Conservation (phyloP, 2,329 filamentous ascomycete species). For the Colletotrichum chlorophyti region DNA sequence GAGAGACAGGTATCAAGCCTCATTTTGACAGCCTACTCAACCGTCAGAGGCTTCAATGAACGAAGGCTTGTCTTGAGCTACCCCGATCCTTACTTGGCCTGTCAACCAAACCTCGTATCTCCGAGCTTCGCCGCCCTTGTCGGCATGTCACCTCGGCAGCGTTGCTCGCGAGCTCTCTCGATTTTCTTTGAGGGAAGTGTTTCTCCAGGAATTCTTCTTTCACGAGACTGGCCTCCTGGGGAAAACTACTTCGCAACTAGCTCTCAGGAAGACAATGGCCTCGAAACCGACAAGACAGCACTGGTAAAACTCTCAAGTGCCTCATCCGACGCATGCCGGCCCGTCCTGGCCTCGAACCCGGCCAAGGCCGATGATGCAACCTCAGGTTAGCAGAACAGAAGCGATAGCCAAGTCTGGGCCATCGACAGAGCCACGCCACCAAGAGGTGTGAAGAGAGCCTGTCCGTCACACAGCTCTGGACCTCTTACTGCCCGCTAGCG, state of each 20-base stretch:
- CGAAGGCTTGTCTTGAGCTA: background rate
- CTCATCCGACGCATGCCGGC: conserved; percentile 20
- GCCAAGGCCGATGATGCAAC: background rate
- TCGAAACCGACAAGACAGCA: conserved; percentile 2
- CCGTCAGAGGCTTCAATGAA: too few species aligned
- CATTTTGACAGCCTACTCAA: background rate
- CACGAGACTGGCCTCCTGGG: background rate
- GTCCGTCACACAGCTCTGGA: background rate
- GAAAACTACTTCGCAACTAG: background rate
- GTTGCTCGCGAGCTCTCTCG: too few species aligned
- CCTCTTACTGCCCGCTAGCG: background rate
- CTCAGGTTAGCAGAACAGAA: background rate
- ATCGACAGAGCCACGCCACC: conserved; percentile 7
- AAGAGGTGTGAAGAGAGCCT: background rate
- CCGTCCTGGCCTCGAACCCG: conserved; percentile 8
- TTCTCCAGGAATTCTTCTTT: too few species aligned
- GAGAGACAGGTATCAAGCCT: conserved; percentile 2
- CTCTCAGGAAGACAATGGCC: conserved; percentile 5
- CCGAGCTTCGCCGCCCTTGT: too few species aligned
- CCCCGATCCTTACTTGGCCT: background rate
- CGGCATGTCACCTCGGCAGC: too few species aligned
- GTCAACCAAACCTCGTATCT: too few species aligned
- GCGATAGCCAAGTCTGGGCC: background rate
- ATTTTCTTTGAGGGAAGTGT: too few species aligned
- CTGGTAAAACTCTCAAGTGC: background rate